These are phyloP conservation scores for Fraxinus paxiana DNA, from an alignment of 305 asterid genomes.

Conservation along the genomic window DNA sequence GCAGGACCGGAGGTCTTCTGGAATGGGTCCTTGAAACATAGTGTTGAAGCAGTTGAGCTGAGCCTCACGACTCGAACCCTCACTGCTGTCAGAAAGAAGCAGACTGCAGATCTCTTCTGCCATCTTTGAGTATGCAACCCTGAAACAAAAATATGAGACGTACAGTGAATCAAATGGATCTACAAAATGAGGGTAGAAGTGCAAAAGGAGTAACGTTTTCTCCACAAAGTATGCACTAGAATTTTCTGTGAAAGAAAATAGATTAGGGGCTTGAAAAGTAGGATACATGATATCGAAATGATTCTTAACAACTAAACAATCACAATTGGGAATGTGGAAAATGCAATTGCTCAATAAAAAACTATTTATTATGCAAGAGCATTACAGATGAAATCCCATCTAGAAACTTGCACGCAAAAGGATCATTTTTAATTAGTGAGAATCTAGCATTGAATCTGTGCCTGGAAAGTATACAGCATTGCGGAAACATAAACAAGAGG, in stretches of 20 bases:
- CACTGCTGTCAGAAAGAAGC: constrained; percentile 56
- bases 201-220: not conserved
- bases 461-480: not conserved
- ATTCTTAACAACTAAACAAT: not conserved
- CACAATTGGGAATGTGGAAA: not conserved
- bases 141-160: constrained; percentile 28
- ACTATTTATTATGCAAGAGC: not conserved
- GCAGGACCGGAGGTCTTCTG: constrained; percentile 62
- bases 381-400: not conserved
- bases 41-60: constrained; percentile 65
- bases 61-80: constrained; percentile 43
- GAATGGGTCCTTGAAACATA: constrained; percentile 58
- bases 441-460: not conserved
- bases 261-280: not conserved
- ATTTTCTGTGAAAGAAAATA: not conserved
- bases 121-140: constrained; percentile 87
- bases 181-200: not conserved
- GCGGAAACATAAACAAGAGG: not conserved
- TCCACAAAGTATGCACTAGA: not conserved
- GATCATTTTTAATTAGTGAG: not conserved
- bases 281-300: not conserved
- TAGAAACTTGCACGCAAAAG: not conserved
- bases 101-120: constrained; percentile 72
- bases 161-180: not conserved
- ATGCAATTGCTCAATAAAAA: not conserved